A percentile compares a stretch with the other conserved stretches of the same genome.
phyloP scores from a whole-genome alignment of 129 eudicot genomes.

The Chrysanthemum makinoi region DNA sequence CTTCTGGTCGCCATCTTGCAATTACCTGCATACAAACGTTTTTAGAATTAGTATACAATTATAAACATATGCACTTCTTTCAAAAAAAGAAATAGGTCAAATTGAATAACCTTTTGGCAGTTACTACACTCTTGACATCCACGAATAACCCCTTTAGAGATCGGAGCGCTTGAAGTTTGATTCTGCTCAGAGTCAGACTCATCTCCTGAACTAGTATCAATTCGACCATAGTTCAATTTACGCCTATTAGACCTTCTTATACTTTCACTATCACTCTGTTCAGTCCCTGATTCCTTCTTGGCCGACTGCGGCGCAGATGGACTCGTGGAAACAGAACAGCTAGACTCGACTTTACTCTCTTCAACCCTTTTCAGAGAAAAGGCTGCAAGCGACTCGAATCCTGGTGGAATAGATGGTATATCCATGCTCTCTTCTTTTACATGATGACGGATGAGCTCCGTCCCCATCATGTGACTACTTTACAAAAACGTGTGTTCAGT shows the following conservation, averaged over 20 bases:
- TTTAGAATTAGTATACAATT: background rate
- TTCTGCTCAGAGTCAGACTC: slow-evolving; percentile 74
- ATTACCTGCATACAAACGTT: slow-evolving; percentile 49
- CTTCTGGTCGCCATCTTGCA: slow-evolving; percentile 91
- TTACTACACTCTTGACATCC: slow-evolving; percentile 77
- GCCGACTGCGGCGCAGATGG: slow-evolving; percentile 35
- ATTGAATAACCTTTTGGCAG: slow-evolving; percentile 77
- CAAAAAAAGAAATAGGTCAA: slow-evolving; percentile 6
- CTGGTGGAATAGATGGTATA: slow-evolving; percentile 85
- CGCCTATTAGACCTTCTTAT: slow-evolving; percentile 50
- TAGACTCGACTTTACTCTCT: slow-evolving; percentile 33
- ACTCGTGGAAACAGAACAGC: slow-evolving; percentile 41
- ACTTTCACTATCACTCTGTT: slow-evolving; percentile 35
- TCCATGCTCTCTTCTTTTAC: slow-evolving; percentile 83
- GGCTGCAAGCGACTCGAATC: slow-evolving; percentile 82
- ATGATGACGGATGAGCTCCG: slow-evolving; percentile 63
- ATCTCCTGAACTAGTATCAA: slow-evolving; percentile 65
- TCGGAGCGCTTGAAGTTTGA: slow-evolving; percentile 34
- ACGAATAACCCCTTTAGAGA: slow-evolving; percentile 88
- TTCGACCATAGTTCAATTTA: slow-evolving; percentile 46
- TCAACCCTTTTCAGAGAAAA: slow-evolving; percentile 58
- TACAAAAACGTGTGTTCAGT: background rate
- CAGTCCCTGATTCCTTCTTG: slow-evolving; percentile 37
- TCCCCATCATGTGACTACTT: slow-evolving; percentile 49
- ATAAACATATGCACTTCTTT: background rate